These are phyloP conservation scores for Cryoendolithus antarcticus DNA, from an alignment of 2,329 filamentous ascomycete species.

Conservation along the genomic window DNA sequence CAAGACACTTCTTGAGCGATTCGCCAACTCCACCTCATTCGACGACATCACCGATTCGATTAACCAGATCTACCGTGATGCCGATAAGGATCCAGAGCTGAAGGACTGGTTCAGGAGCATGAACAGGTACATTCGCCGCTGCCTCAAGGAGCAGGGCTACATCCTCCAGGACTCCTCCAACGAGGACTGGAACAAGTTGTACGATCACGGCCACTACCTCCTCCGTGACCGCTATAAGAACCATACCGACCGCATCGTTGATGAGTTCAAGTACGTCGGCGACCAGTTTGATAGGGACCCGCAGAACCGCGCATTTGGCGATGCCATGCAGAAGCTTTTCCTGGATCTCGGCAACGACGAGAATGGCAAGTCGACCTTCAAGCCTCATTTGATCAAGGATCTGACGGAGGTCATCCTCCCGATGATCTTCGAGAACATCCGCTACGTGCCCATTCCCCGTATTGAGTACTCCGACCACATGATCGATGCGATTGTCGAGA, in stretches of 20 bases:
- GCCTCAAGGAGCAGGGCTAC: conserved; percentile 79
- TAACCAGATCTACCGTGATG: conserved; percentile 73
- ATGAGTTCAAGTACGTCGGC: conserved; percentile 81
- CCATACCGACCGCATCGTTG: conserved; percentile 74
- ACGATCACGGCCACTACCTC: conserved; percentile 75
- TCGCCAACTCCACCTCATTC: conserved; percentile 84
- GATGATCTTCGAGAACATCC: conserved; percentile 65
- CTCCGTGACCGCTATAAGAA: conserved; percentile 77
- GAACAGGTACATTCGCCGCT: conserved; percentile 66
- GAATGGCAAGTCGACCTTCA: conserved; percentile 76
- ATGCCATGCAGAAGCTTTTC: conserved; percentile 73
- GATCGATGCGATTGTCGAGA: conserved; percentile 84
- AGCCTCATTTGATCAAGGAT: conserved; percentile 85
- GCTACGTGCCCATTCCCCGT: conserved; percentile 84
- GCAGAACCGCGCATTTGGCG: conserved; percentile 69
- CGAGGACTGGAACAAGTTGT: conserved; percentile 69
- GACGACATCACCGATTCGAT: conserved; percentile 79
- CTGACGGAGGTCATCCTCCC: conserved; percentile 78
- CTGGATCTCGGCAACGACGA: conserved; percentile 77
- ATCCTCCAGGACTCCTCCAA: conserved; percentile 75
- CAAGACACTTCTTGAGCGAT: conserved; percentile 79
- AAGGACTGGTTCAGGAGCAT: conserved; percentile 78
- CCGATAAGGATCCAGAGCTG: conserved; percentile 75
- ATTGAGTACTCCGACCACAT: conserved; percentile 82
- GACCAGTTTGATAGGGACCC: conserved; percentile 82